phyloP scores from a whole-genome alignment of 352 stramenopile genomes.

The Phytopythium vexans region DNA sequence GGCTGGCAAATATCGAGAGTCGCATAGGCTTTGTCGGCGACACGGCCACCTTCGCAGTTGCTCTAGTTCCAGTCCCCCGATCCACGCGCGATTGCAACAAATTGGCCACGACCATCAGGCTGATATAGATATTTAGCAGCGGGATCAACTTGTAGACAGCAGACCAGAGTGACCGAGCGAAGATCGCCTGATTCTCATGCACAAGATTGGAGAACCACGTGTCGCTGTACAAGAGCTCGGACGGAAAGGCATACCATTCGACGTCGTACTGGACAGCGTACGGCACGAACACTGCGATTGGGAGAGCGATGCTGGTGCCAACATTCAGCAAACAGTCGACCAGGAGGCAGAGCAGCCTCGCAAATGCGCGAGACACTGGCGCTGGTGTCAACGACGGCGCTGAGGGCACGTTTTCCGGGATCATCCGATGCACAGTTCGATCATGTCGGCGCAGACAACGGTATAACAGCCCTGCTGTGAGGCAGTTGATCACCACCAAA shows the following conservation, averaged over 20 bases:
- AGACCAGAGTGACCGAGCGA: conserved; percentile 24
- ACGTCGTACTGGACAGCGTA: conserved; percentile 25
- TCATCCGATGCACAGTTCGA: neutral
- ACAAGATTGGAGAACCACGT: conserved; percentile 42
- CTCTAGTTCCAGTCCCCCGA: too few species aligned
- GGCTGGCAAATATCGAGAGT: too few species aligned
- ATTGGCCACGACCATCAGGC: conserved; percentile 6
- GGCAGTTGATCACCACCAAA: conserved; percentile 36
- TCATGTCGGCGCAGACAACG: conserved; percentile 9
- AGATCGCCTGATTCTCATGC: conserved; percentile 37
- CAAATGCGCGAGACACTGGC: neutral
- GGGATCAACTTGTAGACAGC: conserved; percentile 30
- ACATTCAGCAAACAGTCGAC: conserved; percentile 11
- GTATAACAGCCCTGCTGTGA: conserved; percentile 20
- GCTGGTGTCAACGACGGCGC: neutral
- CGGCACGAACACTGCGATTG: conserved; percentile 13
- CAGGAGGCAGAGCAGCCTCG: conserved; percentile 18
- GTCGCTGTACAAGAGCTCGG: conserved; percentile 37
- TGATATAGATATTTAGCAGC: conserved; percentile 32
- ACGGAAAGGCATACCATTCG: conserved; percentile 23
- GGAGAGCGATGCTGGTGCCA: conserved; percentile 8
- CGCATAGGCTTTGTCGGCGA: too few species aligned
- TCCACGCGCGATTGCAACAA: neutral
- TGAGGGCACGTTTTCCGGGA: neutral
- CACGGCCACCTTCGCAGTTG: too few species aligned